Percentiles rank a stretch among this genome's conserved stretches.
These are phyloP conservation scores for Magnaporthiopsis incrustans DNA, from an alignment of 2,329 filamentous ascomycete species.

Conservation along the genomic window DNA sequence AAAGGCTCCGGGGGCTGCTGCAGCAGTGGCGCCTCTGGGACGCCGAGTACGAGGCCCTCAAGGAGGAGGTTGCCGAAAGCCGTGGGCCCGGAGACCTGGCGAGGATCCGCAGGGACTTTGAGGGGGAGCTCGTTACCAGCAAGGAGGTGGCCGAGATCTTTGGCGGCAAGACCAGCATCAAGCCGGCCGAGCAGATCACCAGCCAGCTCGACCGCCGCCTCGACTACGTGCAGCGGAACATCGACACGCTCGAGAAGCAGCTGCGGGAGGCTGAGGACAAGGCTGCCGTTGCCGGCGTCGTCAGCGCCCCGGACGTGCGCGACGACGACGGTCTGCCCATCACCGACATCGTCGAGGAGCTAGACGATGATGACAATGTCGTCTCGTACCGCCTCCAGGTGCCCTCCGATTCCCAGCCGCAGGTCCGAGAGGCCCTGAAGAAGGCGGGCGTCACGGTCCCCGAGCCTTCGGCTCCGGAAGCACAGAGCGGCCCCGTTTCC, in stretches of 20 bases:
- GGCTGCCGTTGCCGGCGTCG: conserved; percentile 53
- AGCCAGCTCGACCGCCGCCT: conserved; percentile 65
- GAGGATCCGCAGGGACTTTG: conserved; percentile 48
- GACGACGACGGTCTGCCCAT: conserved; percentile 63
- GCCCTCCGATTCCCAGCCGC: conserved; percentile 59
- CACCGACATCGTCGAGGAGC: conserved; percentile 84
- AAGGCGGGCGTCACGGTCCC: conserved; percentile 58
- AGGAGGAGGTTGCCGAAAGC: conserved; percentile 63
- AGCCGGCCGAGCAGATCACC: conserved; percentile 55
- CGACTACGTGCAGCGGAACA: conserved; percentile 84
- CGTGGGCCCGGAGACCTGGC: conserved; percentile 42
- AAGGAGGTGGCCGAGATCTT: conserved; percentile 45
- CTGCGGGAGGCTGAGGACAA: conserved; percentile 62
- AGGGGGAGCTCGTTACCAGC: conserved; percentile 54
- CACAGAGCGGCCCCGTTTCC: neutral
- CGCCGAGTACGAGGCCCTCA: conserved; percentile 82
- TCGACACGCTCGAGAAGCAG: conserved; percentile 65
- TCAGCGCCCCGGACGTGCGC: conserved; percentile 51
- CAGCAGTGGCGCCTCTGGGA: conserved; percentile 88
- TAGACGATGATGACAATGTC: conserved; percentile 86
- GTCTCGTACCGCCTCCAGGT: conserved; percentile 57
- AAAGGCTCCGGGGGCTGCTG: conserved; percentile 65
- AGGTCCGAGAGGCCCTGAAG: conserved; percentile 63
- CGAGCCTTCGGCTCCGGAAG: neutral
- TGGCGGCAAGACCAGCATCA: conserved; percentile 30